These are phyloP conservation scores for Breviolum minutum DNA, from an alignment of 73 alveolate genomes.

Conservation along the genomic window DNA sequence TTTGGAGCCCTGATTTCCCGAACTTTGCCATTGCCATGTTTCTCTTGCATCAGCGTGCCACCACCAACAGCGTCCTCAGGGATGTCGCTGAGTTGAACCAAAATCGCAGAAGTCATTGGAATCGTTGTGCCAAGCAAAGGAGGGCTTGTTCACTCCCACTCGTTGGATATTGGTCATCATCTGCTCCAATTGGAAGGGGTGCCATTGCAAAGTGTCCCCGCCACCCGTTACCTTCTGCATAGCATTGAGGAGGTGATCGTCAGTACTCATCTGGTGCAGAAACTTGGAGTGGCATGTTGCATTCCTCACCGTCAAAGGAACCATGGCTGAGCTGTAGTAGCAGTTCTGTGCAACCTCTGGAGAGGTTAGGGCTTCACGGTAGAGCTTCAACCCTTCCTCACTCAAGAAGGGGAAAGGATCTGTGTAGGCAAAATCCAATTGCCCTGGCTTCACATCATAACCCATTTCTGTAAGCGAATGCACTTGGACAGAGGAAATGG, in stretches of 20 bases:
- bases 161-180: slow-evolving; percentile 42
- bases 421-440: neutral
- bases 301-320: too few species aligned
- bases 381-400: slow-evolving; percentile 25
- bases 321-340: neutral
- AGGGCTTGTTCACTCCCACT: neutral
- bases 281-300: too few species aligned
- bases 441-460: neutral
- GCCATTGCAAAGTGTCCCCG: neutral
- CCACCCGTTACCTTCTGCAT: too few species aligned
- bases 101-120: slow-evolving; percentile 16
- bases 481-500: neutral
- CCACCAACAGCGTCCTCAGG: neutral
- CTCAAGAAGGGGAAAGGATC: neutral
- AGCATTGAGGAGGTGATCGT: too few species aligned
- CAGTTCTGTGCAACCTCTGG: slow-evolving; percentile 1
- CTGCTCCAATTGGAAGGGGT: slow-evolving; percentile 36
- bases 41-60: neutral
- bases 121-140: slow-evolving; percentile 20
- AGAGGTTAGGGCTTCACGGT: slow-evolving; percentile 14
- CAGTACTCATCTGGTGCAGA: too few species aligned
- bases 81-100: slow-evolving; percentile 23
- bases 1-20: too few species aligned
- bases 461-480: neutral
- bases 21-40: too few species aligned